These are phyloP conservation scores for Remersonia thermophila DNA, from an alignment of 2,329 filamentous ascomycete species.

Conservation along the genomic window DNA sequence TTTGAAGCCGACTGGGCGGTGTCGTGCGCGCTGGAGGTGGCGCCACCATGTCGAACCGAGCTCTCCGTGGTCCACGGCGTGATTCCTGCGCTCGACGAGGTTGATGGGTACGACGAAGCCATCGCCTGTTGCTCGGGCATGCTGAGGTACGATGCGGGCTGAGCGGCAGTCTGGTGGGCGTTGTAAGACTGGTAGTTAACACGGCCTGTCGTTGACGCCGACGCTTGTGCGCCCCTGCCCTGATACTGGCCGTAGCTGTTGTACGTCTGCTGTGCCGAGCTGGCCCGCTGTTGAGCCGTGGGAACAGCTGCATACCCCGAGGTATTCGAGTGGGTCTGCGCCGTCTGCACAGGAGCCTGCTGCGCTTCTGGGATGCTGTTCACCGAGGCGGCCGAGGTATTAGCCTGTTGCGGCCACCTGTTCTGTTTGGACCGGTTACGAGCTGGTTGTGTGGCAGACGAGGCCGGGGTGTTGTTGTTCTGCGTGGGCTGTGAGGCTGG, in stretches of 20 bases:
- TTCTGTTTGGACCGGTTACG: slow-evolving; percentile 26
- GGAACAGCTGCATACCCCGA: slow-evolving; percentile 11
- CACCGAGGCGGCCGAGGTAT: no score
- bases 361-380: slow-evolving; percentile 20
- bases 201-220: no score
- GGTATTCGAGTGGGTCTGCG: slow-evolving; percentile 2
- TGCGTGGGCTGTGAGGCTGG: slow-evolving; percentile 8
- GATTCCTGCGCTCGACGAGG: slow-evolving; percentile 13
- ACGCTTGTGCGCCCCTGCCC: no score
- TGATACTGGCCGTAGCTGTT: slow-evolving; percentile 16
- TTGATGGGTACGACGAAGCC: slow-evolving; percentile 20
- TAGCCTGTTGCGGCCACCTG: slow-evolving; percentile 21
- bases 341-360: background rate
- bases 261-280: slow-evolving; percentile 11
- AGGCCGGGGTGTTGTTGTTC: slow-evolving; percentile 20
- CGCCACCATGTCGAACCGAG: slow-evolving; percentile 17
- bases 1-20: slow-evolving; percentile 15
- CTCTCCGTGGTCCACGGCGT: slow-evolving; percentile 16
- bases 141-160: slow-evolving; percentile 8
- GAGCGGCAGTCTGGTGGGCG: slow-evolving; percentile 9
- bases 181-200: slow-evolving; percentile 20
- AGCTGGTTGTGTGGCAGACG: slow-evolving; percentile 18
- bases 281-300: slow-evolving; percentile 7
- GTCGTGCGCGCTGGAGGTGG: slow-evolving; percentile 20
- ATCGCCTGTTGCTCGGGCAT: slow-evolving; percentile 17